These are phyloP conservation scores for Sporothrix variecibatus DNA, from an alignment of 2,329 filamentous ascomycete species.

Conservation along the genomic window DNA sequence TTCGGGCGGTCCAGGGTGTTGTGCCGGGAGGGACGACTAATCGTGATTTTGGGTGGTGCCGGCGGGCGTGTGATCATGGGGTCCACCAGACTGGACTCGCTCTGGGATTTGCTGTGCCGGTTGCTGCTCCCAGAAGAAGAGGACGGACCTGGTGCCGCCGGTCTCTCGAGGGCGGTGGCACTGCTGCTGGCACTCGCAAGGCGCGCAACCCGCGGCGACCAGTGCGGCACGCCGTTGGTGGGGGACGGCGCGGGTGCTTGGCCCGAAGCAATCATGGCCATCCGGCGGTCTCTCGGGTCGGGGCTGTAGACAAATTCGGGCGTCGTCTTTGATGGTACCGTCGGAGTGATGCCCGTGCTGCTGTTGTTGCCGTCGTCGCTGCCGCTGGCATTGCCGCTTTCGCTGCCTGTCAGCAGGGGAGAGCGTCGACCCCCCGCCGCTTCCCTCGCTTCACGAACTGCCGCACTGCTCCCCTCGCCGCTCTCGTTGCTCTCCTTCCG, in stretches of 20 bases:
- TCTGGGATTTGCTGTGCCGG: constrained; percentile 15
- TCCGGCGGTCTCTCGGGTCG: too few species aligned
- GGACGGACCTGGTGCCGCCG: background rate
- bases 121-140: background rate
- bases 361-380: background rate
- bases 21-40: constrained; percentile 1
- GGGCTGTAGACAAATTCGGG: too few species aligned
- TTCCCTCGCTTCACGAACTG: background rate
- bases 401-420: background rate
- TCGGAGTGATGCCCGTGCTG: background rate
- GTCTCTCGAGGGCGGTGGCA: background rate
- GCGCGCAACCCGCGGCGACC: too few species aligned
- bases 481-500: constrained; percentile 1
- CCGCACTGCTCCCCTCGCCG: background rate
- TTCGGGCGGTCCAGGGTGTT: background rate
- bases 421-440: background rate
- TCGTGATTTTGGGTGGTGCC: background rate
- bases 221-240: too few species aligned
- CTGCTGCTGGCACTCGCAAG: background rate
- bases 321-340: too few species aligned
- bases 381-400: background rate
- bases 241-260: too few species aligned
- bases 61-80: background rate
- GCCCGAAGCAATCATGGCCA: too few species aligned
- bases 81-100: constrained; percentile 10